Evolutionary conservation across 1,284 basidiomycete genomes (phyloP), one percentile per base, ranked within the genome.

Genomic region (Chondrostereum purpureum): DNA sequence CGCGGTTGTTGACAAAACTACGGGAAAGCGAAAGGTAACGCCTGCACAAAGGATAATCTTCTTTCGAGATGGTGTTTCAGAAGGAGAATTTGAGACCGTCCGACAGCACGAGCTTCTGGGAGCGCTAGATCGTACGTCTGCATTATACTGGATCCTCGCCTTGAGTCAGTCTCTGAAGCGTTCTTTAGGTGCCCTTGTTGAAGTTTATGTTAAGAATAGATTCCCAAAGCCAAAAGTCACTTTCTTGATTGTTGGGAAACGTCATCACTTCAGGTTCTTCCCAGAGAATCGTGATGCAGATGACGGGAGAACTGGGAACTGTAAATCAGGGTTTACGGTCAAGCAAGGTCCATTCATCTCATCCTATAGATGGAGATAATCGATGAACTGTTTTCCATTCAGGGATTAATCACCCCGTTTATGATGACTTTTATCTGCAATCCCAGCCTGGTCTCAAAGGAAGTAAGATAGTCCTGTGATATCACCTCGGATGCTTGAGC

Each of bases 181-280:
- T 5, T 23, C 34, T 37, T 5, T 18, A 50, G 50, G 34, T 6
- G 42, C 41, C 19, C 20, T 55, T 2, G 38, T 16, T 6, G 39
- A 47, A 5, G 38, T 39, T 6, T 55, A 55, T 39, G 45, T 36
- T 3, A 16, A 20, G 17, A 41, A 51, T 17, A 41, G 43, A 4
- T 20, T 14, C 1, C 33, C 40, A 2, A 46, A 44, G 20, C 65
- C 65, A 1, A 45, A 45, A 14, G 27, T 69, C 0, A 62, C 57
- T 0, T 66, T 65, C 43, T 53, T 70, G 14, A 58, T 69, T 14
- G 69, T 70, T 11, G 65, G 64, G 1, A 72, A 72, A 44, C 55
- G 66, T 16, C 67, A 67, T 41, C 68, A 69, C 47, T 57, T 64
- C 21, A 53, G 66, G 12, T 69, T 70, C 54, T 70, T 70, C 48